phyloP scores from a whole-genome alignment of 192 early-diverging fungal species.

The Umbelopsis vinacea region DNA sequence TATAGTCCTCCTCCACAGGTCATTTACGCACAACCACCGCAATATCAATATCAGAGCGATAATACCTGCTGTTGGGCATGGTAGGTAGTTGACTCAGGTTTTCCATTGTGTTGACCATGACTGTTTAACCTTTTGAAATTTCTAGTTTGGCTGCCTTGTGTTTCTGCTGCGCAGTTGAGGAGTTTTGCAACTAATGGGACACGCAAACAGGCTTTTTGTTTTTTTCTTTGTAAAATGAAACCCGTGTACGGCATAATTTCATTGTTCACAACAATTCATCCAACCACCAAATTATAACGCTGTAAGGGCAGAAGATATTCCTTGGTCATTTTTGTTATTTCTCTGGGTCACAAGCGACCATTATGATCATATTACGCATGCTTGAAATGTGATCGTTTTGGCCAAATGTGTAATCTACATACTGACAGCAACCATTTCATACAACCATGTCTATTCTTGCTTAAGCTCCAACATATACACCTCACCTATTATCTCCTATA shows the following conservation, averaged over 20 bases:
- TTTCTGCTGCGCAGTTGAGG: conserved; percentile 10
- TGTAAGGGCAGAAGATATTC: too few species aligned
- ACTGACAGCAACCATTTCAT: neutral
- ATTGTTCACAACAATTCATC: neutral
- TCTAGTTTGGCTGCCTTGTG: conserved; percentile 11
- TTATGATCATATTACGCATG: conserved; percentile 1
- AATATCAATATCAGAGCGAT: conserved; percentile 24
- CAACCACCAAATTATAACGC: neutral
- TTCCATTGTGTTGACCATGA: neutral
- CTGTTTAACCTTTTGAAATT: neutral
- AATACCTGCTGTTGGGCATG: conserved; percentile 34
- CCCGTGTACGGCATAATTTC: neutral
- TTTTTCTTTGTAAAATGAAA: neutral
- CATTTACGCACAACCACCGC: conserved; percentile 23
- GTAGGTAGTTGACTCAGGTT: conserved; percentile 1
- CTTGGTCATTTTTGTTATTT: neutral
- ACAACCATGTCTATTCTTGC: too few species aligned
- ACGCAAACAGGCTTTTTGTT: neutral
- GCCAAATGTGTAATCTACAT: neutral
- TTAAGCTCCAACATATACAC: too few species aligned
- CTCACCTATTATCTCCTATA: too few species aligned
- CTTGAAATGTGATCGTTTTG: neutral
- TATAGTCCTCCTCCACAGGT: conserved; percentile 37
- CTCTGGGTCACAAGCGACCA: conserved; percentile 7
- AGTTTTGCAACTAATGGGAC: neutral